Base-by-base conservation (phyloP, 768 basidiomycete species). In the Xerocomellus dryophilus region DNA sequence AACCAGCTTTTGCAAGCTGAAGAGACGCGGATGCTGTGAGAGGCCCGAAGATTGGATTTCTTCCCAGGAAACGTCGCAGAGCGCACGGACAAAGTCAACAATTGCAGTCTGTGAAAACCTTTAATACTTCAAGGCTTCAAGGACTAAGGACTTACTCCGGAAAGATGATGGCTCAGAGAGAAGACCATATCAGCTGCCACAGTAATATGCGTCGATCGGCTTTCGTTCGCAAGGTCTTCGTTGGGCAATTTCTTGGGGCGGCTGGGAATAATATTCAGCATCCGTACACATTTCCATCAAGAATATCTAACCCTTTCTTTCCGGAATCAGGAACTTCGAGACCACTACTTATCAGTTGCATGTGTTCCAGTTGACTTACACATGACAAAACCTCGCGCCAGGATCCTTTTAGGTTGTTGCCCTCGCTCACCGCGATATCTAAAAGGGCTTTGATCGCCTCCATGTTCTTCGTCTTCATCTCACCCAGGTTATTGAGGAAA, bases 111-210 rank as follows among this genome's bases (percentile, higher is more conserved):
- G 62, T 4, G 45, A 12, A 23, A 45, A 31, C 14, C n/a, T 29
- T 69, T 11, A 61, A 36, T 54, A 56, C 45, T 18, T 57, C 21
- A 4, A 34, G 36, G 8, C 23, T 39, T 47, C 38, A 31, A 17
- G 27, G 47, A 21, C 15, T 25, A 12, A 35, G 46, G n/a, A 78
- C 90, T 41, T 73, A 98, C 96, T 46, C 97, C 97, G 31, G 93
- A 92, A 31, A 99, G 77, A 63, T 92, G 92, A 66, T 95, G 93
- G 59, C 93, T 96, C 11, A 93, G 77, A 8, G 95, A 98, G 74
- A 99, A 99, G 31, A 99, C 94, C 94, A 98, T 98, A 68, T 99
- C 97, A 7, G 97, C 93, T 1, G 97, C 95, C 39, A 98, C 96
- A 0, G 96, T 98, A 59, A 99, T 97, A 68, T 98, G 95, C 1